These are phyloP conservation scores for Pyrenophora tritici-repentis DNA, from an alignment of 2,329 filamentous ascomycete genomes.

Conservation along the genomic window DNA sequence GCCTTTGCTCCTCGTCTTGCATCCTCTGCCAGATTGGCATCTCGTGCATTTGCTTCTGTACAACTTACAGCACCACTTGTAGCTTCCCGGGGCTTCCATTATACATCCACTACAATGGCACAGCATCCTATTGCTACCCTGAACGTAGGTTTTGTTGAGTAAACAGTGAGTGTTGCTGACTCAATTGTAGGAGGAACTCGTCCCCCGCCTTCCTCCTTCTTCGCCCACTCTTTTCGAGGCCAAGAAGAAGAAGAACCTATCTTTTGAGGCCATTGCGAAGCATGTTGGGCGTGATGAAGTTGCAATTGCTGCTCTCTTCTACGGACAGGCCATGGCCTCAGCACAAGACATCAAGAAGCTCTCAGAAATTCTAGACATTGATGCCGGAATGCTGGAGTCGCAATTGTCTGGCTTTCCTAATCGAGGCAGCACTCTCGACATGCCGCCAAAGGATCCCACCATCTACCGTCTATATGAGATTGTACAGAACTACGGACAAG, in stretches of 20 bases:
- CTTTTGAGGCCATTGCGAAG: conserved; percentile 77
- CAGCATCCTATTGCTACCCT: conserved; percentile 48
- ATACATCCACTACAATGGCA: conserved; percentile 38
- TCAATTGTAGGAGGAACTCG: conserved; percentile 62
- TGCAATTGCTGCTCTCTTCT: conserved; percentile 85
- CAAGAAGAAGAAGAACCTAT: conserved; percentile 75
- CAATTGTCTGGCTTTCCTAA: conserved; percentile 78
- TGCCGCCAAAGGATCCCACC: conserved; percentile 82
- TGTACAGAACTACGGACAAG: conserved; percentile 95
- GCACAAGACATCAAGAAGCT: conserved; percentile 71
- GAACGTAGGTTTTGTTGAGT: conserved; percentile 27
- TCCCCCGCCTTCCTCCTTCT: conserved; percentile 70
- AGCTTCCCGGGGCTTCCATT: conserved; percentile 35
- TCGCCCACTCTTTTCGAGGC: conserved; percentile 77
- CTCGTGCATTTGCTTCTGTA: conserved; percentile 38
- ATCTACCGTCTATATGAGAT: conserved; percentile 94
- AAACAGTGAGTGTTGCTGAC: conserved; percentile 13
- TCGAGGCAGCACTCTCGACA: conserved; percentile 75
- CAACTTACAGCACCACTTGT: conserved; percentile 29
- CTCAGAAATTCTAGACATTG: conserved; percentile 66
- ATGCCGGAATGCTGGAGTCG: conserved; percentile 60
- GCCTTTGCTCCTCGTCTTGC: conserved; percentile 33
- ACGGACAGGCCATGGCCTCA: conserved; percentile 79
- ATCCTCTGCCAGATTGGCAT: conserved; percentile 36
- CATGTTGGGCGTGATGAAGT: conserved; percentile 80